Evolutionary conservation across 2,329 filamentous ascomycete genomes (phyloP), one percentile per base, ranked within the genome.

Genomic region (Talaromyces sp.): DNA sequence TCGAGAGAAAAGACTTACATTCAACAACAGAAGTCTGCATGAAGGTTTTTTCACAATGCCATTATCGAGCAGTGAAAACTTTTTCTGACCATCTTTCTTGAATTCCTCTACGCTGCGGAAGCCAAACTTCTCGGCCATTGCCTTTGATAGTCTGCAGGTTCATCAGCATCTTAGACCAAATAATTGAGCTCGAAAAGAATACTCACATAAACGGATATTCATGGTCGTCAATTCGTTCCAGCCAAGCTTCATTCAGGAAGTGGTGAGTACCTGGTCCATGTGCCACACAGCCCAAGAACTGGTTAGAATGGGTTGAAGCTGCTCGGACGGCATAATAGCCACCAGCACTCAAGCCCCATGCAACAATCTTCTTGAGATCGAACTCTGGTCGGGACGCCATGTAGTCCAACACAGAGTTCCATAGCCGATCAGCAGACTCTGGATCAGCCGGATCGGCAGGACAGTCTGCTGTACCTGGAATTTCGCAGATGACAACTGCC

Each of bases 261-360:
- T 86, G 81, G 74, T 90, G 88, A 13, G 81, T 82, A 0, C 87
- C 87, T 0, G 87, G 87, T 0, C 88, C 88, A 75, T 90, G 87
- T 1, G 86, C 88, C 22, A 91, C 80, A 25, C 77, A 76, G 0
- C 88, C 89, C 0, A 77, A 75, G 22, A 91, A 76, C 10, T 77
- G 75, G 0, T 79, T 73, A 19, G 79, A 77, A 73, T 91, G 89
- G n/a, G 88, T 90, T 74, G 90, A 87, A 53, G 88, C 88, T n/a
- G 86, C 81, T 19, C 88, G 84, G 43, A 88, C 81, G 22, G 88
- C 88, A 75, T 91, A 89, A 80, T 90, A 90, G 0, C 88, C 88
- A 34, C 89, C 89, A 0, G 84, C 82, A 68, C 85, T 88, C 38
- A 91, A 77, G 0, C 88, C 89, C 88, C 88, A 91, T 56, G 83